Evolutionary conservation across 441 rosid species (phyloP).

Genomic region (Adansonia madagascariensis): DNA sequence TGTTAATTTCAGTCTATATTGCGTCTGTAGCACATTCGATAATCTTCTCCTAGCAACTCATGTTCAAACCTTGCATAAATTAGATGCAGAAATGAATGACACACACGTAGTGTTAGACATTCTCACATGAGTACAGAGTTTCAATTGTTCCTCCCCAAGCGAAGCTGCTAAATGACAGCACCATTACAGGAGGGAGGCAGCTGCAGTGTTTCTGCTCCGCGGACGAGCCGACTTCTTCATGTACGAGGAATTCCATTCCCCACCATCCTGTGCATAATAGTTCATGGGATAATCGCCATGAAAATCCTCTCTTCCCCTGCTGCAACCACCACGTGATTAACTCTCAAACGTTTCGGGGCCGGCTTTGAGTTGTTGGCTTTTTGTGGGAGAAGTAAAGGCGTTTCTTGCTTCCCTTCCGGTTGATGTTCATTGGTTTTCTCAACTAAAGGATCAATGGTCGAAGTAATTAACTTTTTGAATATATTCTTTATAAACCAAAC

Average conservation of each 20-base stretch:
- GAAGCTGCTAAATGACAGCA: constrained; percentile 20
- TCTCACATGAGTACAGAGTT: constrained; percentile 26
- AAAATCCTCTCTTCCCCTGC: constrained; percentile 22
- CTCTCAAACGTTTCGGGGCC: constrained; percentile 63
- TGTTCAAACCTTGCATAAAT: constrained; percentile 3
- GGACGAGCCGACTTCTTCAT: constrained; percentile 63
- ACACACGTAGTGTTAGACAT: constrained; percentile 12
- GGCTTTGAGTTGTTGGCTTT: constrained; percentile 36
- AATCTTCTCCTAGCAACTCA: background rate
- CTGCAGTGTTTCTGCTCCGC: constrained; percentile 37
- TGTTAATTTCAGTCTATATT: no score
- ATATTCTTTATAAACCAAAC: background rate
- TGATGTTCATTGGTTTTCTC: background rate
- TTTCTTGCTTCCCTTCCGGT: background rate
- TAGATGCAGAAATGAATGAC: background rate
- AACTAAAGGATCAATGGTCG: constrained; percentile 8
- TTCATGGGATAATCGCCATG: constrained; percentile 87
- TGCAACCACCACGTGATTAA: constrained; percentile 38
- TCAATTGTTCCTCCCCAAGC: background rate
- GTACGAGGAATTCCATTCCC: constrained; percentile 91
- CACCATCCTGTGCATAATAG: constrained; percentile 92
- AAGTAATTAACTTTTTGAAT: background rate
- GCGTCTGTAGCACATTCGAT: background rate
- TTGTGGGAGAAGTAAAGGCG: constrained; percentile 21
- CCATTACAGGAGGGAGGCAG: constrained; percentile 29